A percentile compares a stretch with the other conserved stretches of the same genome.
Conservation (phyloP, 768 basidiomycete species). For the Boletus subparvulus region DNA sequence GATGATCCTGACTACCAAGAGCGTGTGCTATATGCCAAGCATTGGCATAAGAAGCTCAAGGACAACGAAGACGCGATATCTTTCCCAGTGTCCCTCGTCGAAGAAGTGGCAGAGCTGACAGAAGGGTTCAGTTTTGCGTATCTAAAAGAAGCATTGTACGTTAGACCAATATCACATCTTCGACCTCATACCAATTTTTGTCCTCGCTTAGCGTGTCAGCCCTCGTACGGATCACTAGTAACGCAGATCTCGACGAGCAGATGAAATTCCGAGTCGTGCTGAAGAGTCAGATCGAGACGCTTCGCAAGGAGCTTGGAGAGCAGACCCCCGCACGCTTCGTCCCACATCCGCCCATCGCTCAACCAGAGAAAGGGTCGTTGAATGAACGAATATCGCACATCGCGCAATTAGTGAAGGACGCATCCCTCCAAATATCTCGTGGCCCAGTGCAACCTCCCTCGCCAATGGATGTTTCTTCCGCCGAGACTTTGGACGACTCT, state of each 20-base stretch:
- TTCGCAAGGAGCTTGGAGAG: conserved; percentile 68
- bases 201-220: conserved; percentile 57
- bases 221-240: conserved; percentile 60
- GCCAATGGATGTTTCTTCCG: background rate
- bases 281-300: conserved; percentile 55
- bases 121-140: conserved; percentile 81
- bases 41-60: conserved; percentile 79
- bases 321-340: conserved; percentile 3
- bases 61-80: conserved; percentile 53
- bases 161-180: conserved; percentile 6
- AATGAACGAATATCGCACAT: too few species aligned
- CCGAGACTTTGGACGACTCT: too few species aligned
- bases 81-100: conserved; percentile 66
- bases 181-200: background rate
- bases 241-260: conserved; percentile 46
- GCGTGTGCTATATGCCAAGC: conserved; percentile 64
- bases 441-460: background rate
- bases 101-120: conserved; percentile 59
- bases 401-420: background rate
- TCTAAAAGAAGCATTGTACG: conserved; percentile 87
- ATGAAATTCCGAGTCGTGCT: conserved; percentile 51
- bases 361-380: too few species aligned
- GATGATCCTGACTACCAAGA: conserved; percentile 66
- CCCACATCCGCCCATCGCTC: too few species aligned
- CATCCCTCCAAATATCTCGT: background rate